phyloP scores from a whole-genome alignment of 305 asterid species.

The Fraxinus dipetala region DNA sequence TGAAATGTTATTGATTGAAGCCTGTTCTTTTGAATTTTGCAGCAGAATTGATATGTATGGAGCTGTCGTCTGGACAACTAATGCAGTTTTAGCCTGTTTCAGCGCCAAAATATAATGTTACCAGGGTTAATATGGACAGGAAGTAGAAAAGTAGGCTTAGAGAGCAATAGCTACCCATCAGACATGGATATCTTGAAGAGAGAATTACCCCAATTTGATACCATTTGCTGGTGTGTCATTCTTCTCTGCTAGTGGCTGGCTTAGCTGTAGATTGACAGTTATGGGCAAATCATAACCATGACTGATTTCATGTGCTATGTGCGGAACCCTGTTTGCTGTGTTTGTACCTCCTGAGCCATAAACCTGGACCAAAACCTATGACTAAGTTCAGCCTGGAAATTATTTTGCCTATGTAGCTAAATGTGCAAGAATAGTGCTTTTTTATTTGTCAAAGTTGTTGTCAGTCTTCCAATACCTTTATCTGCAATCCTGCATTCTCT shows the following conservation, averaged over 20 bases:
- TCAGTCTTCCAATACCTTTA: constrained; percentile 43
- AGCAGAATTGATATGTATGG: neutral
- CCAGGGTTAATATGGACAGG: neutral
- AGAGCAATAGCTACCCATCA: neutral
- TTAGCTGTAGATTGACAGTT: constrained; percentile 51
- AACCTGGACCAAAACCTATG: constrained; percentile 37
- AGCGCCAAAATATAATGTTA: neutral
- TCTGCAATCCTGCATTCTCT: constrained; percentile 51
- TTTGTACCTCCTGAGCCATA: constrained; percentile 33
- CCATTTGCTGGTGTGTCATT: constrained; percentile 25
- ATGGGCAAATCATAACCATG: constrained; percentile 32
- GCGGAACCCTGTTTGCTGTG: constrained; percentile 29
- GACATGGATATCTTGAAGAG: constrained; percentile 3
- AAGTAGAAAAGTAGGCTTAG: neutral
- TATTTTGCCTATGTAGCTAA: neutral
- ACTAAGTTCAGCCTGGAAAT: constrained; percentile 15
- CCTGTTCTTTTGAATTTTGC: constrained; percentile 14
- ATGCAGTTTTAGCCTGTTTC: neutral
- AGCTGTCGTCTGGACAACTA: neutral
- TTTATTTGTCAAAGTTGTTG: neutral
- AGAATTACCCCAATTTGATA: constrained; percentile 50
- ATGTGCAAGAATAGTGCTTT: neutral
- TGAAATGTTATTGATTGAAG: constrained; percentile 22
- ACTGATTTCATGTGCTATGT: constrained; percentile 16
- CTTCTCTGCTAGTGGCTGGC: constrained; percentile 42